phyloP scores from a whole-genome alignment of 2,329 filamentous ascomycete genomes.

The Colletotrichum phormii region DNA sequence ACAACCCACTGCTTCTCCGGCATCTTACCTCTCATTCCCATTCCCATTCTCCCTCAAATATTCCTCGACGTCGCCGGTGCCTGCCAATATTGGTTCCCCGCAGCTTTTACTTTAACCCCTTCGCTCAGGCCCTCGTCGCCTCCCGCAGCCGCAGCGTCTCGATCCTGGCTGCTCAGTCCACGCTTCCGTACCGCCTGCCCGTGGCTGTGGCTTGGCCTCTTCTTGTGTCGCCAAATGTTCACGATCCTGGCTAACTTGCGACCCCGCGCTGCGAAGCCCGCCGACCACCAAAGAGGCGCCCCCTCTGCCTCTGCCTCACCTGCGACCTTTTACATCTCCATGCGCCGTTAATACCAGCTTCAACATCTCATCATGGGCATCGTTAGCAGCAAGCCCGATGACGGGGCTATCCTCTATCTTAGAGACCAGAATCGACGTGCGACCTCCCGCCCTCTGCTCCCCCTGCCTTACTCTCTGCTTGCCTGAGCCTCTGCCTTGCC shows the following conservation, averaged over 20 bases:
- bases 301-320: conserved; percentile 16
- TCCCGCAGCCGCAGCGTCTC: conserved; percentile 16
- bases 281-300: conserved; percentile 15
- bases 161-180: conserved; percentile 31
- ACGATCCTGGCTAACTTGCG: conserved; percentile 35
- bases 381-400: conserved; percentile 89
- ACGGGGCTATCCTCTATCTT: conserved; percentile 83
- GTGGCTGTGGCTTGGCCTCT: conserved; percentile 35
- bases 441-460: conserved; percentile 47
- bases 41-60: neutral
- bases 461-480: conserved; percentile 8
- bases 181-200: conserved; percentile 25
- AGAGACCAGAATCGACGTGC: conserved; percentile 92
- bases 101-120: conserved; percentile 2
- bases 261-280: conserved; percentile 37
- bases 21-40: conserved; percentile 22
- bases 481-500: conserved; percentile 23
- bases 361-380: conserved; percentile 80
- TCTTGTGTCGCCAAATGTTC: conserved; percentile 37
- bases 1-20: conserved; percentile 12
- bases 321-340: conserved; percentile 13
- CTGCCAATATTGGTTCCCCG: neutral
- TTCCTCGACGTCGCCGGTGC: neutral
- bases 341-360: conserved; percentile 35
- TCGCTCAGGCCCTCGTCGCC: conserved; percentile 24